These are phyloP conservation scores for Salix brachista DNA, from an alignment of 345 rosid genomes.

Conservation along the genomic window DNA sequence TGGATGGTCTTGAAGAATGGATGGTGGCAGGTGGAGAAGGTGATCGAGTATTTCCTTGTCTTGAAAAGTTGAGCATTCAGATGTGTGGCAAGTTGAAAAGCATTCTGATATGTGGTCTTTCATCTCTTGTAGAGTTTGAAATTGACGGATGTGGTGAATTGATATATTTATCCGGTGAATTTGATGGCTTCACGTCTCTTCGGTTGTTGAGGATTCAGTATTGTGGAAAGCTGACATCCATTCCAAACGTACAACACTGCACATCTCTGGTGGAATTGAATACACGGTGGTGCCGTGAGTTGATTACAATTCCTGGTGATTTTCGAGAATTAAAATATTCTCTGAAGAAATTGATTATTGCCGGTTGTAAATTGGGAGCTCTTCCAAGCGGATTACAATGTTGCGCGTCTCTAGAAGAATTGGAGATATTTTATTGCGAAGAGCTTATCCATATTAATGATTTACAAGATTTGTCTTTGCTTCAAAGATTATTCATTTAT, in stretches of 20 bases:
- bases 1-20: conserved; percentile 14
- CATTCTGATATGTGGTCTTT: background rate
- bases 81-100: background rate
- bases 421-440: background rate
- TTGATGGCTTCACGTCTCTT: conserved; percentile 1
- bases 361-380: background rate
- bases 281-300: background rate
- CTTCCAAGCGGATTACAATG: conserved; percentile 1
- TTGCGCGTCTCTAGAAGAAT: conserved; percentile 2
- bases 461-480: background rate
- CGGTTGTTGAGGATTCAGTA: background rate
- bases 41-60: conserved; percentile 13
- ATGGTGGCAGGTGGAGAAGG: background rate
- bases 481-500: no score
- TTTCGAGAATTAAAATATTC: background rate
- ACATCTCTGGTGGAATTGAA: background rate
- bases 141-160: background rate
- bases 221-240: background rate
- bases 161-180: background rate
- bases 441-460: background rate
- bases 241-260: background rate
- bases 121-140: background rate
- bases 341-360: background rate
- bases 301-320: background rate
- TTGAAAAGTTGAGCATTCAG: background rate